phyloP scores from a whole-genome alignment of 2,329 filamentous ascomycete species.

The Myriangium duriaei region DNA sequence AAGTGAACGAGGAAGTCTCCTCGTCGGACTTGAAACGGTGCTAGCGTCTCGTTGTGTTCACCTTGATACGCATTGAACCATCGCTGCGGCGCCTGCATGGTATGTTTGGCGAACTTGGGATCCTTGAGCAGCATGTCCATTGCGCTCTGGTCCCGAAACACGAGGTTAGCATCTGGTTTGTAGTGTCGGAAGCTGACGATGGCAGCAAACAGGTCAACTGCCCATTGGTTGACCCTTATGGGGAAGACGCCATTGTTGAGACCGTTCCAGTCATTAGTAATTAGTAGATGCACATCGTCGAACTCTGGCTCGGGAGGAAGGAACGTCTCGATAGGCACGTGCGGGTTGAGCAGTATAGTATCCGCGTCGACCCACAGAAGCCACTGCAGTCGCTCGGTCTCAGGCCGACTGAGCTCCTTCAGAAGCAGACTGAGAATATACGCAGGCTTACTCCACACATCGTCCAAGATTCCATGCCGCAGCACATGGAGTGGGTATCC shows the following conservation, averaged over 20 bases:
- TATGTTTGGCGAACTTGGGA: conserved; percentile 20
- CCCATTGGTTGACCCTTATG: conserved; percentile 28
- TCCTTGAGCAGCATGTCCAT: conserved; percentile 28
- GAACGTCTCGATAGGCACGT: conserved; percentile 29
- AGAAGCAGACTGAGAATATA: conserved; percentile 31
- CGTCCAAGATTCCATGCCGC: conserved; percentile 29
- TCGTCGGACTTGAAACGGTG: conserved; percentile 25
- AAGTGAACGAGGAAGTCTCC: conserved; percentile 35
- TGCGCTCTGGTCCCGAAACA: conserved; percentile 30
- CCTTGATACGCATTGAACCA: conserved; percentile 35
- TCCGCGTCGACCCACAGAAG: conserved; percentile 34
- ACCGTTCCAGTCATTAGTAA: conserved; percentile 29
- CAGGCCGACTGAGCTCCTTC: conserved; percentile 26
- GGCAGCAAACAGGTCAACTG: conserved; percentile 27
- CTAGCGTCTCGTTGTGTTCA: conserved; percentile 26
- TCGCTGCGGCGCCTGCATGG: conserved; percentile 27
- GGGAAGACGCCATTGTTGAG: conserved; percentile 34
- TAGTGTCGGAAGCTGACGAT: conserved; percentile 29
- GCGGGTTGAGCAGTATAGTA: conserved; percentile 31
- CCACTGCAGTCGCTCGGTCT: conserved; percentile 29
- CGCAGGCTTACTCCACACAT: conserved; percentile 34
- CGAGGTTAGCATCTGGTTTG: conserved; percentile 23
- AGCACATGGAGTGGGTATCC: conserved; percentile 32
- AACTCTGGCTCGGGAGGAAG: conserved; percentile 25
- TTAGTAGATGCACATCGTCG: conserved; percentile 26